Percentiles rank a stretch among this genome's conserved stretches.
These are phyloP conservation scores for Globisporangium paddicum DNA, from an alignment of 352 stramenopile species.

Conservation along the genomic window DNA sequence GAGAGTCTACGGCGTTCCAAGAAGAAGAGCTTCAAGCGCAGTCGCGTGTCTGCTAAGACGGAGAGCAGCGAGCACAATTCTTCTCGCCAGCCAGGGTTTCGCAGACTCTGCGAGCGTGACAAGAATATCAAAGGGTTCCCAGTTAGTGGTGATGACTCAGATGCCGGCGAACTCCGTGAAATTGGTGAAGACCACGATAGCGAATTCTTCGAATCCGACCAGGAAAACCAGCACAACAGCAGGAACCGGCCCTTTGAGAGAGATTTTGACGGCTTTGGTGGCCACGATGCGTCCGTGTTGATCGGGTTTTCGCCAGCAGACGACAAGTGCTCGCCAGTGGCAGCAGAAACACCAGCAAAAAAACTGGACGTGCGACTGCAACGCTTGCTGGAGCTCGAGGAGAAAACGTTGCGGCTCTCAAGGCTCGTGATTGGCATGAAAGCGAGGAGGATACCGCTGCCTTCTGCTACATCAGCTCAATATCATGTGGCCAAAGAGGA, in stretches of 20 bases:
- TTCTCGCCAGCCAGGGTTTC: neutral
- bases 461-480: neutral
- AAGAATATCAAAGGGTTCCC: neutral
- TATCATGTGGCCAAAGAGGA: neutral
- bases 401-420: conserved; percentile 7
- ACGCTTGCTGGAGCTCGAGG: conserved; percentile 11
- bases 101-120: neutral
- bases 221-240: conserved; percentile 9
- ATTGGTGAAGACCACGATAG: neutral
- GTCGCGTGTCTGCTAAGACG: neutral
- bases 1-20: conserved; percentile 10
- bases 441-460: neutral
- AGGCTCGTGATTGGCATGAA: conserved; percentile 10
- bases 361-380: neutral
- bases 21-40: conserved; percentile 7
- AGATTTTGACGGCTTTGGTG: neutral
- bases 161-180: neutral
- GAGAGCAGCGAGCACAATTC: neutral
- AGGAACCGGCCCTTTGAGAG: neutral
- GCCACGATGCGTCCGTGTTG: conserved; percentile 7
- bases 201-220: conserved; percentile 2
- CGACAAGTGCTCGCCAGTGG: neutral
- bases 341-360: neutral
- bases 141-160: neutral
- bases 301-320: neutral